phyloP scores from a whole-genome alignment of 805 yeast genomes.

The Barnettozyma wickerhamii region DNA sequence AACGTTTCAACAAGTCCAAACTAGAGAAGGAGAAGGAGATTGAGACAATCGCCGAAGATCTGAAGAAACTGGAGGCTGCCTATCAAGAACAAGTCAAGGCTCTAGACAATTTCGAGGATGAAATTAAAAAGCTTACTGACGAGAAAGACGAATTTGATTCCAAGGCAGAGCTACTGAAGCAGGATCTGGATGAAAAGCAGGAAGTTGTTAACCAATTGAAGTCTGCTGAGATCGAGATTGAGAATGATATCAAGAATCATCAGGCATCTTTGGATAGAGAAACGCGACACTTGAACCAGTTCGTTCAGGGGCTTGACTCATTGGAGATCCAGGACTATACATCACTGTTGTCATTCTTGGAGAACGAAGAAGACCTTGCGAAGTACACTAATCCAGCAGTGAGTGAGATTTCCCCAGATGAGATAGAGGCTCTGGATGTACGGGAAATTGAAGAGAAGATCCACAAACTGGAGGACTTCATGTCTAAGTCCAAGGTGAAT shows the following conservation, averaged over 20 bases:
- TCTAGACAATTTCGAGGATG: constrained; percentile 30
- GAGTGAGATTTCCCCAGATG: constrained; percentile 45
- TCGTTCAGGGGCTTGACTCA: constrained; percentile 33
- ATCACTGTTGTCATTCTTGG: constrained; percentile 18
- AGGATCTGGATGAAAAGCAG: constrained; percentile 34
- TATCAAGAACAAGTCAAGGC: constrained; percentile 25
- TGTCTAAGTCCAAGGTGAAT: constrained; percentile 59
- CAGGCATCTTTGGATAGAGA: constrained; percentile 38
- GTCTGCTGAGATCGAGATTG: constrained; percentile 63
- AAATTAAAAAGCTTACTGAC: constrained; percentile 27
- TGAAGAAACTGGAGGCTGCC: constrained; percentile 29
- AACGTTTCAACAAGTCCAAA: constrained; percentile 44
- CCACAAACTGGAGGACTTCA: constrained; percentile 47
- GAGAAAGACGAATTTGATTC: constrained; percentile 36
- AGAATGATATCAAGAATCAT: constrained; percentile 57
- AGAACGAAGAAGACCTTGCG: constrained; percentile 28
- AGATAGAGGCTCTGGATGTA: constrained; percentile 44
- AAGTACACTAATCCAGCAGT: constrained; percentile 27
- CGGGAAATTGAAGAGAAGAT: constrained; percentile 48
- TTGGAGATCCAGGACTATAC: constrained; percentile 52
- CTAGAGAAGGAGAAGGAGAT: constrained; percentile 45
- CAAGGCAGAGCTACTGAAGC: constrained; percentile 38
- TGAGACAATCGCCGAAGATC: constrained; percentile 28
- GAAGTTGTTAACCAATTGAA: constrained; percentile 50
- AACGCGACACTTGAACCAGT: constrained; percentile 31